phyloP scores from a whole-genome alignment of 805 yeast genomes.

The Lipomyces chichibuensis region DNA sequence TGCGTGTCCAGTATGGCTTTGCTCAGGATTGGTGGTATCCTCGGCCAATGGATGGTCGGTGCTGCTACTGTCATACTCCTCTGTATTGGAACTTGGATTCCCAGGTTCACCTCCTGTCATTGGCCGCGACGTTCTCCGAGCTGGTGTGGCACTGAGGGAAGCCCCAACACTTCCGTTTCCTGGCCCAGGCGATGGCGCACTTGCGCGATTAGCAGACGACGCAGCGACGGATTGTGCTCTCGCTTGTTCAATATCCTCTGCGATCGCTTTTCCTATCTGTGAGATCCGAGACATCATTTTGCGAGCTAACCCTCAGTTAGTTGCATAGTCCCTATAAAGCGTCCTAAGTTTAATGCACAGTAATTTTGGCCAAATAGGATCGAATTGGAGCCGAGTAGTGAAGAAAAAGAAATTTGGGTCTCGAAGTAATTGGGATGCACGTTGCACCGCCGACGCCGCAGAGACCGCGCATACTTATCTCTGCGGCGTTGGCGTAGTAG shows the following conservation, averaged over 20 bases:
- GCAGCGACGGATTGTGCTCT: conserved; percentile 34
- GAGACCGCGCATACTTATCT: too few species aligned
- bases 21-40: neutral
- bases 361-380: neutral
- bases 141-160: neutral
- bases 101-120: neutral
- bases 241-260: conserved; percentile 61
- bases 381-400: too few species aligned
- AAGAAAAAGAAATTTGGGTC: too few species aligned
- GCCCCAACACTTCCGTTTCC: conserved; percentile 38
- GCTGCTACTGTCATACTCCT: neutral
- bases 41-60: neutral
- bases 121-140: neutral
- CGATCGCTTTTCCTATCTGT: conserved; percentile 64
- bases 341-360: neutral
- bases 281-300: conserved; percentile 60
- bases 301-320: neutral
- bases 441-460: too few species aligned
- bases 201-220: conserved; percentile 42
- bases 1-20: neutral
- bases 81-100: neutral
- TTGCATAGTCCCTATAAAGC: neutral
- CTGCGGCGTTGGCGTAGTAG: too few species aligned
- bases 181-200: conserved; percentile 55
- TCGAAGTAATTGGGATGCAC: too few species aligned